phyloP scores from a whole-genome alignment of 768 basidiomycete species.

The Grammothele lineata region DNA sequence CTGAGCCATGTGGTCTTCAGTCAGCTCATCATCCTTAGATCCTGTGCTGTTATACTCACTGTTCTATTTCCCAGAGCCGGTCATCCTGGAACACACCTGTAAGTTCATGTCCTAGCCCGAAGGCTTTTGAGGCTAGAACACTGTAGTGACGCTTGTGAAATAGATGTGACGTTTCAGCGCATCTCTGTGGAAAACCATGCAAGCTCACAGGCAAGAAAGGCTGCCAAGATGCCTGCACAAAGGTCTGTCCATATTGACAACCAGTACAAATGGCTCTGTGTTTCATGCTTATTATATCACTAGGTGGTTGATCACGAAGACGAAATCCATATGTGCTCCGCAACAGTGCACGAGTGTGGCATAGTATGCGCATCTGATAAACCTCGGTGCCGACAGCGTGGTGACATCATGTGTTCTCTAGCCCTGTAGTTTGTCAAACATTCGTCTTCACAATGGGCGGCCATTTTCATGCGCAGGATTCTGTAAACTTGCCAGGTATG shows the following conservation, averaged over 20 bases:
- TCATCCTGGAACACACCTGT: constrained; percentile 54
- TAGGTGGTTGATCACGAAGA: constrained; percentile 47
- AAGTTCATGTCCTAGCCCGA: constrained; percentile 16
- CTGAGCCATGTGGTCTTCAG: constrained; percentile 41
- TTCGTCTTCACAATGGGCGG: constrained; percentile 27
- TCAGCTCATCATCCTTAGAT: constrained; percentile 25
- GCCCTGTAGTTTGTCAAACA: constrained; percentile 38
- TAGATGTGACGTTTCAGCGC: constrained; percentile 48
- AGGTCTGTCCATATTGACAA: constrained; percentile 30
- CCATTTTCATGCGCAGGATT: constrained; percentile 37
- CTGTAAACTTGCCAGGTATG: constrained; percentile 41
- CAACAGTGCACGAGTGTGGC: constrained; percentile 51
- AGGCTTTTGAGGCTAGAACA: no score
- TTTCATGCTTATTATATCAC: background rate
- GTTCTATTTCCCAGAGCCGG: constrained; percentile 43
- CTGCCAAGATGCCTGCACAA: constrained; percentile 48
- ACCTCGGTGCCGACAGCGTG: no score
- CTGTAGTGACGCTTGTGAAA: no score
- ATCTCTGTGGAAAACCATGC: constrained; percentile 55
- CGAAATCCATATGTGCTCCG: constrained; percentile 50
- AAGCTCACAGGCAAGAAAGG: constrained; percentile 41
- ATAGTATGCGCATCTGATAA: no score
- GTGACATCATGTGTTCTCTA: no score
- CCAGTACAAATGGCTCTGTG: background rate
- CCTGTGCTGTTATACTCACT: constrained; percentile 1